A percentile compares a stretch with the other conserved stretches of the same genome.
Evolutionary conservation across 2,329 filamentous ascomycete genomes (phyloP).

Genomic region (Aureobasidium zeae): DNA sequence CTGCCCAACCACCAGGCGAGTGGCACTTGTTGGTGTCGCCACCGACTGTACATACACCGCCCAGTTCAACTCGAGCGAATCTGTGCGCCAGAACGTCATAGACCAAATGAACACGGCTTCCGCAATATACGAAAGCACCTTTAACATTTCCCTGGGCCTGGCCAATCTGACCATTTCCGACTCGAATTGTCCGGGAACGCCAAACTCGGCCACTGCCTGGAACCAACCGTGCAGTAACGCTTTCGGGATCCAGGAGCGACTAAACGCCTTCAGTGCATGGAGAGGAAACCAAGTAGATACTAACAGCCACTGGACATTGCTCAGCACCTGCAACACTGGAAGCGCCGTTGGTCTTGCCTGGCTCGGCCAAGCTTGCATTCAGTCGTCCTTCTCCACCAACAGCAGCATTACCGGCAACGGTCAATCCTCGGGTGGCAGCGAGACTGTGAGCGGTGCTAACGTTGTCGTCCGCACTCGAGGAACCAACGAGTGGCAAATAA

Average conservation of each 20-base stretch:
- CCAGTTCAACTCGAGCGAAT: constrained; percentile 56
- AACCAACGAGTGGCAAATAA: constrained; percentile 82
- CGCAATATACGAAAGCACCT: constrained; percentile 75
- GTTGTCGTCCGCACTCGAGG: constrained; percentile 67
- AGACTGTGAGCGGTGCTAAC: constrained; percentile 77
- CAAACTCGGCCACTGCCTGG: constrained; percentile 64
- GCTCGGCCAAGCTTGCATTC: constrained; percentile 77
- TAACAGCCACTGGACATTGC: constrained; percentile 88
- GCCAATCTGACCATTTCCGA: constrained; percentile 75
- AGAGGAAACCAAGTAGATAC: constrained; percentile 65
- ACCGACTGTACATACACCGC: constrained; percentile 84
- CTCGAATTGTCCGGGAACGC: constrained; percentile 60
- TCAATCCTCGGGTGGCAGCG: constrained; percentile 37
- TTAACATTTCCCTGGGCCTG: constrained; percentile 90
- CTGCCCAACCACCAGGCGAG: constrained; percentile 81
- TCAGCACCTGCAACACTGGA: constrained; percentile 72
- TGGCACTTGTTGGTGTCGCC: constrained; percentile 83
- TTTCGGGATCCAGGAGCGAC: constrained; percentile 60
- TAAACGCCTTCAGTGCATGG: constrained; percentile 86
- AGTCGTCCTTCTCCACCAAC: constrained; percentile 42
- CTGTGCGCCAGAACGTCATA: constrained; percentile 69
- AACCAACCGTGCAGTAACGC: constrained; percentile 62
- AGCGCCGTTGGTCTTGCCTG: constrained; percentile 86
- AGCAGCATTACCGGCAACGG: constrained; percentile 31
- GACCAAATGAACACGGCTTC: constrained; percentile 78